Conservation (phyloP, 176 grass and related monocot genomes). For the Ampelocalamus luodianensis region DNA sequence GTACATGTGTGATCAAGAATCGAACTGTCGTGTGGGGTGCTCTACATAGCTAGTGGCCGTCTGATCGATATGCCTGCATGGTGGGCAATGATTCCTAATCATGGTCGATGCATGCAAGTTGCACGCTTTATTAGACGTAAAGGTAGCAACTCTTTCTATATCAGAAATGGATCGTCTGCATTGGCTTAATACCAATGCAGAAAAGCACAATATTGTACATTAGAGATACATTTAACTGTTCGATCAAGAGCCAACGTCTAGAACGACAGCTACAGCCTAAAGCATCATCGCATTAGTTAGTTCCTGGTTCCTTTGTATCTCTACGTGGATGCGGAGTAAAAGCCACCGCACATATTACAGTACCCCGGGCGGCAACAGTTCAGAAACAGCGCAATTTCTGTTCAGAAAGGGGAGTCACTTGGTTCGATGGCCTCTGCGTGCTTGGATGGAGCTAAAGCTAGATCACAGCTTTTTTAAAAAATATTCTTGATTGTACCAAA, state of each 20-base stretch:
- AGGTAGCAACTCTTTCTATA: background rate
- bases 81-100: background rate
- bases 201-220: too few species aligned
- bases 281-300: too few species aligned
- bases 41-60: background rate
- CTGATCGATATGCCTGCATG: background rate
- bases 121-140: conserved; percentile 2
- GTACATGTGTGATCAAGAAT: background rate
- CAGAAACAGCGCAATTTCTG: background rate
- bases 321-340: background rate
- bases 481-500: background rate
- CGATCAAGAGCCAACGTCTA: too few species aligned
- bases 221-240: too few species aligned
- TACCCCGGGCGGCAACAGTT: background rate
- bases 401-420: too few species aligned
- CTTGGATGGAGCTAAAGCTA: background rate
- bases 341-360: background rate
- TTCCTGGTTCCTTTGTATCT: background rate
- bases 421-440: background rate
- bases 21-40: background rate
- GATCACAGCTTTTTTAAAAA: background rate
- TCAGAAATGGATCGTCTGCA: too few species aligned
- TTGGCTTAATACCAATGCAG: too few species aligned
- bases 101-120: conserved; percentile 11
- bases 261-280: too few species aligned